These are phyloP conservation scores for Didymosphaeria variabile DNA, from an alignment of 2,329 filamentous ascomycete species.

Conservation along the genomic window DNA sequence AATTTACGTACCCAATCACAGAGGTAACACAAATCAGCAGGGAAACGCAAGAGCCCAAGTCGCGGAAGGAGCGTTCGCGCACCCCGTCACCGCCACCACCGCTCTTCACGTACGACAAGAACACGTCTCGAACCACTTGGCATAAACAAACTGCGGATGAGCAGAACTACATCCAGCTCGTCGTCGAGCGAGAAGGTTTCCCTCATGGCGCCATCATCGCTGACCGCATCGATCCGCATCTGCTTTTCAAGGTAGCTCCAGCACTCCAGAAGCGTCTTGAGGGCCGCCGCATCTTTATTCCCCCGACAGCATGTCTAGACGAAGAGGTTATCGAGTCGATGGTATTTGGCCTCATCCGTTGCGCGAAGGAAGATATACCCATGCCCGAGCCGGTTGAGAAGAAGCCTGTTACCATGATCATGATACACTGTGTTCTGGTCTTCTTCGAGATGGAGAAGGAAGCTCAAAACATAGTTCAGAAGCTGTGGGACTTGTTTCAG, in stretches of 20 bases:
- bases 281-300: constrained; percentile 10
- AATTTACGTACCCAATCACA: too few relatives aligned
- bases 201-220: constrained; percentile 17
- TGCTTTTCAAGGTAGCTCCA: constrained; percentile 12
- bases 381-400: background rate
- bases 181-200: constrained; percentile 12
- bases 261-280: constrained; percentile 10
- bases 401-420: constrained; percentile 12
- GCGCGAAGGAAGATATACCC: constrained; percentile 9
- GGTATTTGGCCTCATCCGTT: constrained; percentile 7
- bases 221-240: constrained; percentile 12
- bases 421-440: constrained; percentile 17
- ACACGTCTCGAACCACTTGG: constrained; percentile 8
- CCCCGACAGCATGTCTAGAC: constrained; percentile 3
- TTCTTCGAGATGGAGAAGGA: constrained; percentile 13
- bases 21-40: background rate
- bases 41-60: background rate
- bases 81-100: background rate
- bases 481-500: constrained; percentile 13
- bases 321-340: constrained; percentile 14
- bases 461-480: background rate
- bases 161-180: constrained; percentile 13
- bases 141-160: background rate
- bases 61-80: background rate
- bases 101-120: constrained; percentile 12